Evolutionary conservation across 176 grass and related monocot species (phyloP).

Genomic region (Secale cereale): DNA sequence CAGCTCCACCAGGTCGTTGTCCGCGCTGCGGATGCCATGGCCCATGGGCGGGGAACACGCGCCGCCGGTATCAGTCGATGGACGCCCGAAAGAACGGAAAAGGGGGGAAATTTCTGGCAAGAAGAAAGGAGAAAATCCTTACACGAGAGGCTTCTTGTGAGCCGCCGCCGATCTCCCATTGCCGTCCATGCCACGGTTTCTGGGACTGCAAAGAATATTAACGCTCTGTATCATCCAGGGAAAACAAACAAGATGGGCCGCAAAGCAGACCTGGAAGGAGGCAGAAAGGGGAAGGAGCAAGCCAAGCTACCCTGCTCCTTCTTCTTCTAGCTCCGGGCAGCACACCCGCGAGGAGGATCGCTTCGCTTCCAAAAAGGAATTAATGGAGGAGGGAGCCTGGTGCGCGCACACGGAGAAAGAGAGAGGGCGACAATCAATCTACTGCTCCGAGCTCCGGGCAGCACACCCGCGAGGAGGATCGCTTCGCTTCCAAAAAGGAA

Average conservation of each 20-base stretch:
- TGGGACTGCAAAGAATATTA: not conserved
- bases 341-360: not conserved
- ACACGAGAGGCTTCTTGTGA: constrained; percentile 38
- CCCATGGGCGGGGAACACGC: not conserved
- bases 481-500: too few relatives aligned
- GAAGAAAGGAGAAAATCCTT: not conserved
- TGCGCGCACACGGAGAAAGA: too few relatives aligned
- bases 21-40: constrained; percentile 39
- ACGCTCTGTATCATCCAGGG: not conserved
- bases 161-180: constrained; percentile 30
- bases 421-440: not conserved
- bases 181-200: constrained; percentile 36
- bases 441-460: not conserved
- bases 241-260: constrained; percentile 15
- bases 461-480: not conserved
- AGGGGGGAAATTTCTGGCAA: not conserved
- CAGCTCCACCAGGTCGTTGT: constrained; percentile 71
- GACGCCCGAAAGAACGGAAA: not conserved
- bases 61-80: not conserved
- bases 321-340: not conserved
- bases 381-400: too few relatives aligned
- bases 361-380: too few relatives aligned
- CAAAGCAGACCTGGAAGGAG: constrained; percentile 10
- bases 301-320: not conserved
- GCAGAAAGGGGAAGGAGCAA: not conserved